These are phyloP conservation scores for Mycena venus DNA, from an alignment of 768 basidiomycete species.

Conservation along the genomic window DNA sequence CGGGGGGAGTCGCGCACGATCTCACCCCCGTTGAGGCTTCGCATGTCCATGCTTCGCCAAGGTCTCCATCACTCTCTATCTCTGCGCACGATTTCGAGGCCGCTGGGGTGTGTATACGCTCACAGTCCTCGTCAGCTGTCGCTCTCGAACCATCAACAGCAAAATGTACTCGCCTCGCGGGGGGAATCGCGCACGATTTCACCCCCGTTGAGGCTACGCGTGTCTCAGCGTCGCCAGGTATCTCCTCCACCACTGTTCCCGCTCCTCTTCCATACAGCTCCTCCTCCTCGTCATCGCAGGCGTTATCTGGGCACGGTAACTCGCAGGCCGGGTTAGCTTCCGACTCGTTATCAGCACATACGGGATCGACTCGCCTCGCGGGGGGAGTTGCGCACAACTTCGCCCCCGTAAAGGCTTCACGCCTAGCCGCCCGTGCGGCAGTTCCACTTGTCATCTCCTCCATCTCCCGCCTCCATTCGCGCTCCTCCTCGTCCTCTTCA, in stretches of 20 bases:
- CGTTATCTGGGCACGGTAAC: no score
- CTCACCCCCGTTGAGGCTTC: conserved; percentile 9
- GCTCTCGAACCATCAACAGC: background rate
- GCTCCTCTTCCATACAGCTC: background rate
- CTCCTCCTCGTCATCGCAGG: background rate
- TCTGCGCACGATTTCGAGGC: no score
- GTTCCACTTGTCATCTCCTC: no score
- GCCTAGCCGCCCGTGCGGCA: no score
- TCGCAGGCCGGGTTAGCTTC: no score
- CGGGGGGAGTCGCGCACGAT: conserved; percentile 10
- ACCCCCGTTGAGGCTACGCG: conserved; percentile 8
- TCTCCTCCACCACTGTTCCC: background rate
- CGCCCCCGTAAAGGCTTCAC: background rate
- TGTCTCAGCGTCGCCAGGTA: background rate
- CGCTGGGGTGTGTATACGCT: background rate
- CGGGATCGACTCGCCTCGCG: conserved; percentile 12
- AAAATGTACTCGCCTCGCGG: conserved; percentile 16
- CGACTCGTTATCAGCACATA: no score
- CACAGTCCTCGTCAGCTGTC: background rate
- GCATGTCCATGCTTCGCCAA: background rate
- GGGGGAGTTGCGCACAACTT: conserved; percentile 5
- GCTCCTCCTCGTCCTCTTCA: no score
- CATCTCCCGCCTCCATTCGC: no score
- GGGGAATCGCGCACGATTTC: background rate
- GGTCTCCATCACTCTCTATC: background rate